These are phyloP conservation scores for Macroventuria anomochaeta DNA, from an alignment of 2,329 filamentous ascomycete species.

Conservation along the genomic window DNA sequence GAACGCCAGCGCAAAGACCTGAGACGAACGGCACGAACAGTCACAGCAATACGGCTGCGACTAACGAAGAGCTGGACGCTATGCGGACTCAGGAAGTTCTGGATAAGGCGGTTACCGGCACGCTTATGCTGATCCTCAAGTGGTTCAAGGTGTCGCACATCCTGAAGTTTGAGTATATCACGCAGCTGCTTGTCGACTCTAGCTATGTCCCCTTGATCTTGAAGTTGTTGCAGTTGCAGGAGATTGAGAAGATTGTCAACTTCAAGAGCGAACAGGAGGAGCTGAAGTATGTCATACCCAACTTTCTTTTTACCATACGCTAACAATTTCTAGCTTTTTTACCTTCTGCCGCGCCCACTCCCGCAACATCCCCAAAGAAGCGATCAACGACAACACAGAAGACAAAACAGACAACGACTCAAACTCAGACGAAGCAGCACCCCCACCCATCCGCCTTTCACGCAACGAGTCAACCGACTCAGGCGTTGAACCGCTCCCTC, in stretches of 20 bases:
- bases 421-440: conserved; percentile 71
- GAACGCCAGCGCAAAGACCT: conserved; percentile 38
- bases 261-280: conserved; percentile 83
- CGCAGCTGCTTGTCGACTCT: conserved; percentile 89
- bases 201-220: conserved; percentile 93
- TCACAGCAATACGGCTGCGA: conserved; percentile 34
- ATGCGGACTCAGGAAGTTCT: conserved; percentile 84
- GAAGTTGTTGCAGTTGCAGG: conserved; percentile 93
- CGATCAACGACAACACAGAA: conserved; percentile 26
- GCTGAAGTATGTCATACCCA: conserved; percentile 65
- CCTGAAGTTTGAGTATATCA: conserved; percentile 94
- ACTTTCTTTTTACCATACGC: conserved; percentile 16
- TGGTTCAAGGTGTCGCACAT: conserved; percentile 97
- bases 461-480: conserved; percentile 45
- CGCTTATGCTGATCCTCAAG: conserved; percentile 85
- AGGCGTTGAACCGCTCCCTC: conserved; percentile 34
- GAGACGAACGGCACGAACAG: conserved; percentile 45
- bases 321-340: conserved; percentile 73
- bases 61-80: conserved; percentile 78
- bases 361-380: conserved; percentile 58
- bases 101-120: conserved; percentile 88
- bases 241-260: conserved; percentile 88
- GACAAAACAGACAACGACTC: conserved; percentile 35
- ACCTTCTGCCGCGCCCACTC: conserved; percentile 81
- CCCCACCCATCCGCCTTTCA: conserved; percentile 76